These are phyloP conservation scores for Cardamine occulta DNA, from an alignment of 345 rosid species.

Conservation along the genomic window DNA sequence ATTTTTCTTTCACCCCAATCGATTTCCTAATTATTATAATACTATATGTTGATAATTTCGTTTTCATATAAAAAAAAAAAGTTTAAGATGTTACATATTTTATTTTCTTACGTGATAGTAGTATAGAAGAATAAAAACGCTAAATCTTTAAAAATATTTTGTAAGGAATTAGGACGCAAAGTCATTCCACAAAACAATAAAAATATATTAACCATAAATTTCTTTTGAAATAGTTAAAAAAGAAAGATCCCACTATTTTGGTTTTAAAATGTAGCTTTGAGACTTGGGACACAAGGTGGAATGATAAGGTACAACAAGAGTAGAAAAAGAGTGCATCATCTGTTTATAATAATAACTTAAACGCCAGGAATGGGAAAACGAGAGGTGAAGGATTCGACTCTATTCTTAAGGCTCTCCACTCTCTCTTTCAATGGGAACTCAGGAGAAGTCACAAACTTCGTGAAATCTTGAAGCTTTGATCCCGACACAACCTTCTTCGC, in stretches of 20 bases:
- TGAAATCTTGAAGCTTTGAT: constrained; percentile 82
- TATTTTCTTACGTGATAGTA: not conserved
- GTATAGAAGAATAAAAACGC: not conserved
- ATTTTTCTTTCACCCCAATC: not conserved
- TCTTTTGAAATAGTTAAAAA: not conserved
- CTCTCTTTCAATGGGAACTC: constrained; percentile 60
- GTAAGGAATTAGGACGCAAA: not conserved
- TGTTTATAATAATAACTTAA: constrained; percentile 36
- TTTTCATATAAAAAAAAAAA: too few species aligned
- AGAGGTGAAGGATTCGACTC: constrained; percentile 76
- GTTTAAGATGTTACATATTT: too few species aligned
- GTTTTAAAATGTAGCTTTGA: not conserved
- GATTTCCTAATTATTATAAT: not conserved
- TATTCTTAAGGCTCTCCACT: constrained; percentile 55
- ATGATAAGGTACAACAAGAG: constrained; percentile 17
- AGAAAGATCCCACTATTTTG: not conserved
- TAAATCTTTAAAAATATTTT: too few species aligned
- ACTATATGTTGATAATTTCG: too few species aligned
- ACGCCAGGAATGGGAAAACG: constrained; percentile 82
- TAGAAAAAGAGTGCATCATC: not conserved
- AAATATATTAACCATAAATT: not conserved
- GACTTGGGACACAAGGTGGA: constrained; percentile 20
- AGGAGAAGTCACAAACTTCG: constrained; percentile 60
- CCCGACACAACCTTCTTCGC: constrained; percentile 62
- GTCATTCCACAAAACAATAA: not conserved